Percentiles rank a stretch among this genome's conserved stretches.
Conservation (phyloP, 129 eudicot species). For the Mikania micrantha region DNA sequence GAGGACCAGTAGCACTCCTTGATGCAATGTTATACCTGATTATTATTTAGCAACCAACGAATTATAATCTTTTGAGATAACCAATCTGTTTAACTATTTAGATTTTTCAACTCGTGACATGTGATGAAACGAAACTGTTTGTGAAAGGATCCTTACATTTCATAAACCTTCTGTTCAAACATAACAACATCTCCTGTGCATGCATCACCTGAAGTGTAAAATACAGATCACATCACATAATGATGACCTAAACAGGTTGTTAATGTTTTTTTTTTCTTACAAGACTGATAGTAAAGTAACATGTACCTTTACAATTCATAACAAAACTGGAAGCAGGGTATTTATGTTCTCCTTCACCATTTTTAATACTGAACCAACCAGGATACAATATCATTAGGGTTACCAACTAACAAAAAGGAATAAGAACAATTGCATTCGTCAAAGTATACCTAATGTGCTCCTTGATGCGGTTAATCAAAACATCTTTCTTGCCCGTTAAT, state of each 20-base stretch:
- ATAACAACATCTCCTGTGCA: slow-evolving; percentile 84
- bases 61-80: neutral
- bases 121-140: too few species aligned
- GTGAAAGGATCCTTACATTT: slow-evolving; percentile 48
- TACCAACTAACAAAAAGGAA: neutral
- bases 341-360: slow-evolving; percentile 69
- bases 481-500: slow-evolving; percentile 67
- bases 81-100: neutral
- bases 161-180: slow-evolving; percentile 95
- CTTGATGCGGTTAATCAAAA: slow-evolving; percentile 58
- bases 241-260: neutral
- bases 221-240: neutral
- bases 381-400: neutral
- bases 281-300: neutral
- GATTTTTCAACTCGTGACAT: neutral
- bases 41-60: neutral
- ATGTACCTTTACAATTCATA: slow-evolving; percentile 72
- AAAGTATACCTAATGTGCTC: slow-evolving; percentile 60
- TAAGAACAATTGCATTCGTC: neutral
- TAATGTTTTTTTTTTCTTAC: neutral
- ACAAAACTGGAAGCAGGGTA: slow-evolving; percentile 77
- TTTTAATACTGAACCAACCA: slow-evolving; percentile 39
- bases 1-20: slow-evolving; percentile 76
- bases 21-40: slow-evolving; percentile 77
- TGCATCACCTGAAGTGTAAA: slow-evolving; percentile 64